phyloP scores from a whole-genome alignment of 2,329 filamentous ascomycete genomes.

The Ceratocystis colombiana region DNA sequence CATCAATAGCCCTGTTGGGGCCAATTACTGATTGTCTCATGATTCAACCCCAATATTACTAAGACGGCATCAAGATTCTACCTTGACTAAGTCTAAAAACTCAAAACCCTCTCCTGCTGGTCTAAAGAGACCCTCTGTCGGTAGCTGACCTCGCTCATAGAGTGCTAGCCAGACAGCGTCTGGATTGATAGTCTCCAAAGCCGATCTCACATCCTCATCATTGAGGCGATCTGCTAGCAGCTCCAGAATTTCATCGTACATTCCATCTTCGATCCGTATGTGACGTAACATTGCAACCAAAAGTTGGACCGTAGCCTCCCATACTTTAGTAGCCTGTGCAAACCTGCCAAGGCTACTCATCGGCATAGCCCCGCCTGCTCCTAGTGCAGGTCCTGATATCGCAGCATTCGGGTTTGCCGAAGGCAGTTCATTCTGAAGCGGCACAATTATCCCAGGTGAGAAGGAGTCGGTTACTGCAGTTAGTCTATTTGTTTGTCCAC shows the following conservation, averaged over 20 bases:
- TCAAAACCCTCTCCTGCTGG: constrained; percentile 38
- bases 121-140: constrained; percentile 30
- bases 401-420: not conserved
- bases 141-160: constrained; percentile 39
- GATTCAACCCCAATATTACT: not conserved
- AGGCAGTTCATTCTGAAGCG: not conserved
- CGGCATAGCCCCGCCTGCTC: not conserved
- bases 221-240: constrained; percentile 46
- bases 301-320: constrained; percentile 51
- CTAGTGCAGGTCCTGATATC: not conserved
- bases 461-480: not conserved
- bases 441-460: constrained; percentile 9
- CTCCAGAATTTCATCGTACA: constrained; percentile 61
- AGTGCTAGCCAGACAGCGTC: constrained; percentile 68
- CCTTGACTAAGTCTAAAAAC: constrained; percentile 32
- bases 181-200: constrained; percentile 54
- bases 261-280: constrained; percentile 55
- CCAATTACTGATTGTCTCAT: not conserved
- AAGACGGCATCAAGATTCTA: not conserved
- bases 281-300: constrained; percentile 51
- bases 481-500: not conserved
- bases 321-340: constrained; percentile 51
- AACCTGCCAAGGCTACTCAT: constrained; percentile 45
- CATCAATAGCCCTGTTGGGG: too few relatives aligned
- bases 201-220: constrained; percentile 42